Evolutionary conservation across 441 rosid species (phyloP).

Genomic region (Aleurites moluccanus): DNA sequence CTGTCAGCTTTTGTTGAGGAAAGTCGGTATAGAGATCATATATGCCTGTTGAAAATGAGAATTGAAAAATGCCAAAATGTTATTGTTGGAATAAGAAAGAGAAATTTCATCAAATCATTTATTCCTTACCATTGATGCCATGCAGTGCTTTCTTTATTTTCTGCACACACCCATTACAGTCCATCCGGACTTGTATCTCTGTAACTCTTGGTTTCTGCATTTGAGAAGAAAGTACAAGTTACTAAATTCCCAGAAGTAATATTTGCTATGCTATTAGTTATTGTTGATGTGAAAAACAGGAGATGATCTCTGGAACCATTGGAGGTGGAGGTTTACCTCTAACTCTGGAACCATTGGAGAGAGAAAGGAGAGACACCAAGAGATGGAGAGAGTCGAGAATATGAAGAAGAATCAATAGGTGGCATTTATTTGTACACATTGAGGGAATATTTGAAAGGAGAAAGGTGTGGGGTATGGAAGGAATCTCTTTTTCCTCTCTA

Average conservation of each 20-base stretch:
- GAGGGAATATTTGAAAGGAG: slow-evolving; percentile 57
- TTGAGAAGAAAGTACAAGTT: neutral
- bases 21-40: slow-evolving; percentile 55
- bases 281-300: neutral
- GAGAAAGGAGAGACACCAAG: slow-evolving; percentile 18
- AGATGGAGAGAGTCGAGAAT: slow-evolving; percentile 28
- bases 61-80: neutral
- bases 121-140: slow-evolving; percentile 54
- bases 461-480: slow-evolving; percentile 59
- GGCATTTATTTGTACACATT: slow-evolving; percentile 41
- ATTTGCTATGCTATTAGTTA: neutral
- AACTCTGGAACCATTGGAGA: slow-evolving; percentile 46
- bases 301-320: neutral
- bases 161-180: slow-evolving; percentile 79
- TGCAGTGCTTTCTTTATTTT: slow-evolving; percentile 70
- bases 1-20: slow-evolving; percentile 62
- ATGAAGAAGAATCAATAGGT: slow-evolving; percentile 41
- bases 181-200: slow-evolving; percentile 73
- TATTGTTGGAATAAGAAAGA: neutral
- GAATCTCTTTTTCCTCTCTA: slow-evolving; percentile 48
- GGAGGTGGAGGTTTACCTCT: slow-evolving; percentile 38
- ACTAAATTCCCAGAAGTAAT: too few species aligned
- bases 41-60: slow-evolving; percentile 45
- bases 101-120: neutral
- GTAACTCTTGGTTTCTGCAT: slow-evolving; percentile 61